Base-by-base conservation (phyloP, 306 rosid species). In the barrel medic (Medicago truncatula) region DNA sequence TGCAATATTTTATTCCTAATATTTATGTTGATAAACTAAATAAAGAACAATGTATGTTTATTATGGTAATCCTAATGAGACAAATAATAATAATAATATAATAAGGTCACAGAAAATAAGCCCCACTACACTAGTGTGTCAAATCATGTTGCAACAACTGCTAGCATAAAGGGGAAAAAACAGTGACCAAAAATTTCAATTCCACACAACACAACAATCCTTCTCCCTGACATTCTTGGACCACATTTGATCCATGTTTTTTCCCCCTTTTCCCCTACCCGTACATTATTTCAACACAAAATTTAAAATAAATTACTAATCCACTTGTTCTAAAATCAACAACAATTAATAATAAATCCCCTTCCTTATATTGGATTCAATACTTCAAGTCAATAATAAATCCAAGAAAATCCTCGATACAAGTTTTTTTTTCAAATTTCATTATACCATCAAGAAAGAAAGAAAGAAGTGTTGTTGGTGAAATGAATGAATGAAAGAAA, bases 71-170 rank as follows among this genome's bases (percentile, higher is more conserved):
- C 71, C 20, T 40, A 70, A 73, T 68, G 44, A 52, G 79, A 73
- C 76, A 84, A 71, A 59, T 73, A 31, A n/a, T n/a, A n/a, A n/a
- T 28, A 66, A 21, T 58, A 77, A 44, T 20, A 67, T 50, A 77
- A 59, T 20, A 60, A 52, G 46, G 56, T 47, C 8, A 70, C 6
- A 58, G 8, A 31, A 46, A 10, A 76, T 11, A 77, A 82, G 83
- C 77, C 83, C 85, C 79, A 74, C 83, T 41, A 65, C n/a, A n/a
- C n/a, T n/a, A n/a, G n/a, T n/a, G 54, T 65, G 85, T 85, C 80
- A 85, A 75, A 79, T 43, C 80, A 82, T 28, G 68, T 70, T 68
- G 66, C 74, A 50, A 74, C 74, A 50, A 74, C 59, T 38, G 73
- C 80, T 41, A 82, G 82, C 77, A 75, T 75, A 78, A 49, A 70